phyloP scores from a whole-genome alignment of 225 moss, liverwort and hornwort species.

The Marchantia paleacea region DNA sequence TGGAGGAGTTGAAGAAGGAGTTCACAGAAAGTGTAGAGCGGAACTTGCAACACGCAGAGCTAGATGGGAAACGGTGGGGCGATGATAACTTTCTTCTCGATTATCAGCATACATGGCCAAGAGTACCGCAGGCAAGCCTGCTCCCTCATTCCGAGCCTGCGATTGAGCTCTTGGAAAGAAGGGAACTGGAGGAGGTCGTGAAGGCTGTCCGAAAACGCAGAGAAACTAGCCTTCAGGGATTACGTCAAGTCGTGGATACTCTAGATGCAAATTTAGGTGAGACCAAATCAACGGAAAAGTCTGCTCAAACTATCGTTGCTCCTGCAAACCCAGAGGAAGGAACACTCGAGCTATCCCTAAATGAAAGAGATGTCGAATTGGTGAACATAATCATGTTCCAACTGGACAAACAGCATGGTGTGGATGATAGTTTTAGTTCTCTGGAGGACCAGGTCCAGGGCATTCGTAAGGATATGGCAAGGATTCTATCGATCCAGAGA shows the following conservation, averaged over 20 bases:
- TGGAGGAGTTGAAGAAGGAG: conserved; percentile 9
- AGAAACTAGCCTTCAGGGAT: not conserved
- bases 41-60: conserved; percentile 4
- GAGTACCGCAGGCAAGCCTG: conserved; percentile 8
- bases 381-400: not conserved
- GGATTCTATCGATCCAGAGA: not conserved
- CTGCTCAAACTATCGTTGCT: not conserved
- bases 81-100: conserved; percentile 12
- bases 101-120: conserved; percentile 8
- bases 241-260: not conserved
- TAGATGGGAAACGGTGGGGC: conserved; percentile 10
- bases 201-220: conserved; percentile 11
- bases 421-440: not conserved
- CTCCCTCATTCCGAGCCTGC: not conserved
- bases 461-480: not conserved
- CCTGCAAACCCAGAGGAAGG: not conserved
- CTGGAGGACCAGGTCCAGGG: not conserved
- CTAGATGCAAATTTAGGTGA: not conserved
- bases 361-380: conserved; percentile 4
- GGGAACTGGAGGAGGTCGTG: conserved; percentile 10
- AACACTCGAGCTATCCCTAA: not conserved
- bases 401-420: not conserved
- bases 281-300: too few species aligned
- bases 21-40: conserved; percentile 8
- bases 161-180: conserved; percentile 10